A percentile compares a stretch with the other conserved stretches of the same genome.
These are phyloP conservation scores for Dothideomycetes sp. DNA, from an alignment of 2,329 filamentous ascomycete genomes.

Conservation along the genomic window DNA sequence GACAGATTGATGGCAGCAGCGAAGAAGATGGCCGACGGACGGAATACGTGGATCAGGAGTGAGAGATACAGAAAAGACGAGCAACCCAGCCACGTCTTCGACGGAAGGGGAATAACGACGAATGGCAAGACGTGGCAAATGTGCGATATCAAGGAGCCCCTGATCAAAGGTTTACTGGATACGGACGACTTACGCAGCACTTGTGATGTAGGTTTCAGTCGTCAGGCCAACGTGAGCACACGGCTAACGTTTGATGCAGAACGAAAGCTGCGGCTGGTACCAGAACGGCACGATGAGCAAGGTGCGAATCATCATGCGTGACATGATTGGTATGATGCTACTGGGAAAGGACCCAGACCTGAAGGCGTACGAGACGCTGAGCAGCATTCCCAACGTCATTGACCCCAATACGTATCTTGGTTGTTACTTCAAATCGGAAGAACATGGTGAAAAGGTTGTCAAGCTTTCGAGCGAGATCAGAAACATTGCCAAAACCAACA, in stretches of 20 bases:
- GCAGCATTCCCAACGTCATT: conserved; percentile 2
- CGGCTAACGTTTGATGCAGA: conserved; percentile 7
- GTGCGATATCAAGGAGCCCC: conserved; percentile 78
- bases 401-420: conserved; percentile 1
- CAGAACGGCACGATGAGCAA: conserved; percentile 72
- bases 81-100: conserved; percentile 60
- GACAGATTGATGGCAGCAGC: conserved; percentile 5
- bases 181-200: conserved; percentile 39
- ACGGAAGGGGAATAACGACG: conserved; percentile 60
- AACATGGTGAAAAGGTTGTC: conserved; percentile 5
- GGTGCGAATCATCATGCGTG: conserved; percentile 76
- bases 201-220: conserved; percentile 42
- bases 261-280: conserved; percentile 64
- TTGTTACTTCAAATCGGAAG: conserved; percentile 4
- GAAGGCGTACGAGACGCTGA: conserved; percentile 11
- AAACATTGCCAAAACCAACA: conserved; percentile 4
- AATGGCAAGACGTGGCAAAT: conserved; percentile 92
- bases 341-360: conserved; percentile 20
- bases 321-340: conserved; percentile 53
- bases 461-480: conserved; percentile 4
- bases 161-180: conserved; percentile 56
- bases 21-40: conserved; percentile 7
- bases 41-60: conserved; percentile 8
- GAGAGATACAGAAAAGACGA: conserved; percentile 8
- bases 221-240: too few species aligned